Evolutionary conservation across 2,329 filamentous ascomycete genomes (phyloP).

Genomic region (Arthrocladium fulminans): DNA sequence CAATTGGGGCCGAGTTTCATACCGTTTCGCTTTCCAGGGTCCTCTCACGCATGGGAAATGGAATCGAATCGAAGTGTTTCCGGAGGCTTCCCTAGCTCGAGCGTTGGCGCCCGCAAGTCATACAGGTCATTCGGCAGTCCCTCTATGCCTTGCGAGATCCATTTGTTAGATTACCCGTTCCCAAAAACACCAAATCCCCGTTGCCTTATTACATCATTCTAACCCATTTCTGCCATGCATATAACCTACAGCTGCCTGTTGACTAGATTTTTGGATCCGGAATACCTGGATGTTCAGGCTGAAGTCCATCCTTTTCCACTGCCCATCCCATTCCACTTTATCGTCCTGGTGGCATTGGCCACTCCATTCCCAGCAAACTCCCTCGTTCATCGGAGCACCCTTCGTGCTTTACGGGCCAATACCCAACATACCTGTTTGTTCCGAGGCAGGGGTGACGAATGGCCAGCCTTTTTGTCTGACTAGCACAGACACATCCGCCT

Average conservation of each 20-base stretch:
- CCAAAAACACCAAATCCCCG: slow-evolving; percentile 5
- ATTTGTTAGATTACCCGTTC: not conserved
- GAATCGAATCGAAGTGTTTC: not conserved
- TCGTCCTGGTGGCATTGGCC: not conserved
- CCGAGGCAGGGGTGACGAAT: not conserved
- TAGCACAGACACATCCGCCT: not conserved
- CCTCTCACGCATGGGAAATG: not conserved
- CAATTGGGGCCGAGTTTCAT: slow-evolving; percentile 3
- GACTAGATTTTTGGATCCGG: not conserved
- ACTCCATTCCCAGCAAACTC: not conserved
- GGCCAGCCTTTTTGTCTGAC: not conserved
- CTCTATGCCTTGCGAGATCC: slow-evolving; percentile 5
- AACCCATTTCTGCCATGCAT: not conserved
- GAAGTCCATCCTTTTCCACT: not conserved
- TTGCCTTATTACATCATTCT: slow-evolving; percentile 9
- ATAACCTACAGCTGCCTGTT: slow-evolving; percentile 8
- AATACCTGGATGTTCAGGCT: slow-evolving; percentile 5
- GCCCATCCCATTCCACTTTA: not conserved
- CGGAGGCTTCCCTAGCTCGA: not conserved
- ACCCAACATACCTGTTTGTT: not conserved
- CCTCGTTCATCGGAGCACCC: not conserved
- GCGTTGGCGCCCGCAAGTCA: not conserved
- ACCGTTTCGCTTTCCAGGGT: not conserved
- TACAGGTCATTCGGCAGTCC: not conserved
- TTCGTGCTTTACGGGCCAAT: not conserved